Evolutionary conservation across 345 rosid genomes (phyloP).

Genomic region (Carallia pectinifolia): DNA sequence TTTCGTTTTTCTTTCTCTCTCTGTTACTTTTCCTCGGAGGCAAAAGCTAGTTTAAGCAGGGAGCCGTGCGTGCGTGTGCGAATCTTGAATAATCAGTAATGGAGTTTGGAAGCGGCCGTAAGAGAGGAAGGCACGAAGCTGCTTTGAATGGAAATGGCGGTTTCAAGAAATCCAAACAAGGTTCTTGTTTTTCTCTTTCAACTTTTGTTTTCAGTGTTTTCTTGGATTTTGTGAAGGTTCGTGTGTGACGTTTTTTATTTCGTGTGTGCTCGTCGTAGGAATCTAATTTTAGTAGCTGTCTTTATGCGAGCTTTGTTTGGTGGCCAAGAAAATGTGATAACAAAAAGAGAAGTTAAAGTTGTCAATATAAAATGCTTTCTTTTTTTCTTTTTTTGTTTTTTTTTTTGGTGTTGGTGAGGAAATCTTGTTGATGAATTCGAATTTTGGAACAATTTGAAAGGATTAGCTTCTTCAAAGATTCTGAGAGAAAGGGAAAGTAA

Average conservation of each 20-base stretch:
- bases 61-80: too few species aligned
- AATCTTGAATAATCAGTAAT: not conserved
- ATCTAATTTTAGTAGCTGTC: too few species aligned
- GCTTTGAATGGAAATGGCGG: conserved; percentile 64
- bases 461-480: too few species aligned
- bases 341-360: too few species aligned
- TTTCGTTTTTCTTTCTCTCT: not conserved
- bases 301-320: too few species aligned
- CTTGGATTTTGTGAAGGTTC: not conserved
- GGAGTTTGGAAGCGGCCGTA: conserved; percentile 16
- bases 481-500: too few species aligned
- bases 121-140: conserved; percentile 50
- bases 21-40: not conserved
- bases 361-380: too few species aligned
- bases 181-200: conserved; percentile 5
- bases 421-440: not conserved
- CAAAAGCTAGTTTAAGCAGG: too few species aligned
- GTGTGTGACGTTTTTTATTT: not conserved
- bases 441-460: not conserved
- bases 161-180: conserved; percentile 60
- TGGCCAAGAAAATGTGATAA: too few species aligned
- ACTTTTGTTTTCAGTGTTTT: not conserved
- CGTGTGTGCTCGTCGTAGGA: too few species aligned
- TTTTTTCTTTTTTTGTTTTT: not conserved
- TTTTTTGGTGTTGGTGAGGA: not conserved